phyloP scores from a whole-genome alignment of 2,329 filamentous ascomycete species.

The Moelleriella libera region DNA sequence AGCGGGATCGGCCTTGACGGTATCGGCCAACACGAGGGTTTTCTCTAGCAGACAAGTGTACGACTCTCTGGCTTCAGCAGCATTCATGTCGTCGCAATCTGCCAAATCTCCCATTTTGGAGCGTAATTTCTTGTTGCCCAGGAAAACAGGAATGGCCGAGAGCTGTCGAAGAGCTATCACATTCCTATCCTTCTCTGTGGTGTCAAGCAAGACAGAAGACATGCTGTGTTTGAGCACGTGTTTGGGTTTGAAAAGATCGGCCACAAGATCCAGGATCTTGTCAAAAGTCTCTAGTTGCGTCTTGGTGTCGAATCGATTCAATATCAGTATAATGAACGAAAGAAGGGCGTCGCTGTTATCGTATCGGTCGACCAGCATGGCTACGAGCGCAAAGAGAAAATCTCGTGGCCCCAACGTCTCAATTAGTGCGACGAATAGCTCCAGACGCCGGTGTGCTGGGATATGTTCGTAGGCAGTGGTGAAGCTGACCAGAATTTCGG shows the following conservation, averaged over 20 bases:
- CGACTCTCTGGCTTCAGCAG: constrained; percentile 51
- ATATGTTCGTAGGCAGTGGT: constrained; percentile 95
- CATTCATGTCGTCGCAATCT: constrained; percentile 50
- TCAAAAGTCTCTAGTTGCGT: constrained; percentile 67
- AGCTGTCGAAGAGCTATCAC: constrained; percentile 40
- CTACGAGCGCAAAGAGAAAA: constrained; percentile 74
- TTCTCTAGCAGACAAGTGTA: constrained; percentile 56
- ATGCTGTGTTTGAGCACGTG: constrained; percentile 61
- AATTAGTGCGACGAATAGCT: constrained; percentile 72
- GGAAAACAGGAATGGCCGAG: constrained; percentile 40
- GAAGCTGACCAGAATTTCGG: constrained; percentile 88
- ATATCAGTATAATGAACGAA: constrained; percentile 61
- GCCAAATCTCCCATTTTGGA: constrained; percentile 40
- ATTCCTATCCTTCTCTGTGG: constrained; percentile 32
- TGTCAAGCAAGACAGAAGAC: constrained; percentile 56
- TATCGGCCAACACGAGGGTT: constrained; percentile 51
- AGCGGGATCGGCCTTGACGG: constrained; percentile 39
- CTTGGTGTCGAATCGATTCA: constrained; percentile 57
- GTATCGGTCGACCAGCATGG: constrained; percentile 85
- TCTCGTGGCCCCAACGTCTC: constrained; percentile 75
- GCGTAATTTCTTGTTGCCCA: constrained; percentile 43
- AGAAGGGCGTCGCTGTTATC: constrained; percentile 59
- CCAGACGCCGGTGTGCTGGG: constrained; percentile 68
- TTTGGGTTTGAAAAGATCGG: constrained; percentile 63
- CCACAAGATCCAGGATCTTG: constrained; percentile 61